Evolutionary conservation across 257 asterid species (phyloP).

Genomic region (Dorcoceras hygrometricum): DNA sequence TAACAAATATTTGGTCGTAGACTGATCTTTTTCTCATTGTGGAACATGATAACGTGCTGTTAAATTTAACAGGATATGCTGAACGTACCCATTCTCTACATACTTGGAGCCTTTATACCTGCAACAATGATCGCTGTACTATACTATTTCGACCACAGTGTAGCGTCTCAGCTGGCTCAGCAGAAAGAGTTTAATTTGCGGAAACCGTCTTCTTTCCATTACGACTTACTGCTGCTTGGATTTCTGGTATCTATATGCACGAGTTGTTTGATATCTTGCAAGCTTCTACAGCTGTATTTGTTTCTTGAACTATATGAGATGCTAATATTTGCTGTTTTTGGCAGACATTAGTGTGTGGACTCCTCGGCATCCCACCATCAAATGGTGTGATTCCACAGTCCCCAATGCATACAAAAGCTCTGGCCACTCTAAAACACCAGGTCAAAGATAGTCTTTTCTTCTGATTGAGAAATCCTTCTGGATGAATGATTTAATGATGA

Average conservation of each 20-base stretch:
- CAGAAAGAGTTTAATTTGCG: conserved; percentile 80
- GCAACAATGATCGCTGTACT: conserved; percentile 91
- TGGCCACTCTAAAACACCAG: conserved; percentile 93
- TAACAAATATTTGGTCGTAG: not conserved
- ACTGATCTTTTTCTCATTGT: not conserved
- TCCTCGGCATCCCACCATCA: conserved; percentile 84
- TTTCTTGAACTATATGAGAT: not conserved
- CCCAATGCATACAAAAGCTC: conserved; percentile 87
- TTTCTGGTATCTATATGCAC: conserved; percentile 53
- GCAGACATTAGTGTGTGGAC: conserved; percentile 84
- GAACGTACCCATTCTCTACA: conserved; percentile 63
- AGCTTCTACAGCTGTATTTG: not conserved
- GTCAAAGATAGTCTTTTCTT: conserved; percentile 28
- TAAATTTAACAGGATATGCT: conserved; percentile 66
- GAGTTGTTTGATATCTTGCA: not conserved
- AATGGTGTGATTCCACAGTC: conserved; percentile 93
- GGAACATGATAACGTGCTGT: conserved; percentile 18
- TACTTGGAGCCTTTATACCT: conserved; percentile 78
- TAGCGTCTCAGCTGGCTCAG: conserved; percentile 88
- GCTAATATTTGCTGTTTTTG: not conserved
- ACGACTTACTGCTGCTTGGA: conserved; percentile 71
- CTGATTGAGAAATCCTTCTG: not conserved
- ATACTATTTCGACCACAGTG: conserved; percentile 92
- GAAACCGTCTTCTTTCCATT: conserved; percentile 85
- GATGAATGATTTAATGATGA: too few species aligned